Conservation (phyloP, 2,329 filamentous ascomycete species). For the Claviceps sorghi region DNA sequence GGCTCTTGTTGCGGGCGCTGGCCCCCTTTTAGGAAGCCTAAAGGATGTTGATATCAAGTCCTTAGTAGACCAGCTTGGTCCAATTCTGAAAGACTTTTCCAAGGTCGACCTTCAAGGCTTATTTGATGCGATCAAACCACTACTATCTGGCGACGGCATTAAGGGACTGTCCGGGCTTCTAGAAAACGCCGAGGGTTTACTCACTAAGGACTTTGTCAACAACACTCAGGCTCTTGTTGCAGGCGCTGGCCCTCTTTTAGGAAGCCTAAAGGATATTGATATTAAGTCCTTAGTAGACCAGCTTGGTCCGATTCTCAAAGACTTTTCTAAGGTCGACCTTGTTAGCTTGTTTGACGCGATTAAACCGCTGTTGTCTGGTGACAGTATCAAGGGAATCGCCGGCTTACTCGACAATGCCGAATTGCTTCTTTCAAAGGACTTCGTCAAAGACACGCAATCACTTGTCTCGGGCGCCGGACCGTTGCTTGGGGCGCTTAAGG, state of each 20-base stretch:
- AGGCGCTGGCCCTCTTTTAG: conserved; percentile 18
- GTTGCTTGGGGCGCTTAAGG: conserved; percentile 20
- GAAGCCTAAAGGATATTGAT: conserved; percentile 18
- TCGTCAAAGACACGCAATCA: conserved; percentile 18
- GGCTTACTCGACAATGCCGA: conserved; percentile 18
- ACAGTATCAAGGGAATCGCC: conserved; percentile 12
- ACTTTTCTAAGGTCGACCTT: conserved; percentile 4
- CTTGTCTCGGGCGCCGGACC: conserved; percentile 14
- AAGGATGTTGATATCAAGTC: conserved; percentile 16
- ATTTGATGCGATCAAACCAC: conserved; percentile 5
- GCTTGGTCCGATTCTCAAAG: conserved; percentile 17
- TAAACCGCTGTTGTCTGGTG: conserved; percentile 9
- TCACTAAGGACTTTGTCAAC: conserved; percentile 19
- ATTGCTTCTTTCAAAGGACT: conserved; percentile 16
- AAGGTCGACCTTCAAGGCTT: conserved; percentile 3
- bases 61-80: conserved; percentile 9
- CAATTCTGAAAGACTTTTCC: conserved; percentile 14
- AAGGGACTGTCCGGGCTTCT: conserved; percentile 15
- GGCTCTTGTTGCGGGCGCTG: conserved; percentile 9
- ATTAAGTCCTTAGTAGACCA: conserved; percentile 9
- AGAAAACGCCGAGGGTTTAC: conserved; percentile 16
- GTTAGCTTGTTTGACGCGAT: conserved; percentile 2
- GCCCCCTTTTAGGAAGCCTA: conserved; percentile 20
- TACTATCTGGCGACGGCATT: conserved; percentile 11
- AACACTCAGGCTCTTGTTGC: conserved; percentile 14